Conservation (phyloP, 1,284 basidiomycete species). For the Cutaneotrichosporon sp. region DNA sequence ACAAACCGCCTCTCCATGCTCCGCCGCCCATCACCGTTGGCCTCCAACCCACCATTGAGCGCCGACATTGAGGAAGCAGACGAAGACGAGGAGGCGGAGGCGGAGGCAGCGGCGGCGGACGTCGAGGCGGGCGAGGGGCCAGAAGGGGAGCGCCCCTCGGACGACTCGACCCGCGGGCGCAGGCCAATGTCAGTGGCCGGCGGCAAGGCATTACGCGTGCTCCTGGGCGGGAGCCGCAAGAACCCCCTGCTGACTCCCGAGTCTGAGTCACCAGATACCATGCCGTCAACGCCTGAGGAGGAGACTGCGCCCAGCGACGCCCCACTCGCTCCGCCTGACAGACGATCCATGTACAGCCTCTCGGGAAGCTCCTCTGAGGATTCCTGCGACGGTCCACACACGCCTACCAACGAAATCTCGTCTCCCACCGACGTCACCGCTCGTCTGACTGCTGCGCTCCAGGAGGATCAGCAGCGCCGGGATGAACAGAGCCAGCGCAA, state of each 20-base stretch:
- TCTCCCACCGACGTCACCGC: constrained; percentile 17
- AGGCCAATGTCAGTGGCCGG: background rate
- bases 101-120: background rate
- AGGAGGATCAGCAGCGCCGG: constrained; percentile 6
- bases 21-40: constrained; percentile 21
- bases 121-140: background rate
- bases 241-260: background rate
- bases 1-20: constrained; percentile 3
- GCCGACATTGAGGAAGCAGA: constrained; percentile 10
- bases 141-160: background rate
- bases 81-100: background rate
- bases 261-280: background rate
- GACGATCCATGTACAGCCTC: constrained; percentile 25
- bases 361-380: constrained; percentile 24
- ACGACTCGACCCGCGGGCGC: background rate
- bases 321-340: background rate
- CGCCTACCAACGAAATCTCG: constrained; percentile 24
- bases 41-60: constrained; percentile 27
- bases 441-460: constrained; percentile 7
- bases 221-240: constrained; percentile 2
- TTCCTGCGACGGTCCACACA: constrained; percentile 34
- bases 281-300: constrained; percentile 2
- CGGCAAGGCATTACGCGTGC: constrained; percentile 2
- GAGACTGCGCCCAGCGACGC: background rate
- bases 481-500: constrained; percentile 7